A percentile compares a stretch with the other conserved stretches of the same genome.
Evolutionary conservation across 192 early-diverging fungal genomes (phyloP).

Genomic region (Phlyctochytrium bullatum): DNA sequence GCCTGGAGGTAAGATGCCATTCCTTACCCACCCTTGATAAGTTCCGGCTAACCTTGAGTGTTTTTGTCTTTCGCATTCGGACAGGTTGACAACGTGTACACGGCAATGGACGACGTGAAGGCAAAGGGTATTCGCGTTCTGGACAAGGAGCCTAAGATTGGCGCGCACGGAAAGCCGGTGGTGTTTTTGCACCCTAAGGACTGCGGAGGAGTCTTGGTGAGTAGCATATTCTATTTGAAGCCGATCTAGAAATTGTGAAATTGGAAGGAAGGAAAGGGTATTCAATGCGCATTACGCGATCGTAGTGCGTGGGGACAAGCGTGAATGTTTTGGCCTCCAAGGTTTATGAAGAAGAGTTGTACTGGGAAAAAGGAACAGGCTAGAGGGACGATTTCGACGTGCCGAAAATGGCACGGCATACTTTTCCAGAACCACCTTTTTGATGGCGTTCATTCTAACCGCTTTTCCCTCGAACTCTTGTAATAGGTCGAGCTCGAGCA

Average conservation of each 20-base stretch:
- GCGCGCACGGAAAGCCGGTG: conserved; percentile 76
- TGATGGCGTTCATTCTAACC: too few relatives aligned
- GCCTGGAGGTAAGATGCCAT: conserved; percentile 56
- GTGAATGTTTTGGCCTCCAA: too few relatives aligned
- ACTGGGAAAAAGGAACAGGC: too few relatives aligned
- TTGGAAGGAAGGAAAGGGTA: neutral
- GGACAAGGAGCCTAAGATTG: conserved; percentile 73
- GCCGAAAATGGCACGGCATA: too few relatives aligned
- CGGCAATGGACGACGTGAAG: conserved; percentile 66
- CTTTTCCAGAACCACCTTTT: too few relatives aligned
- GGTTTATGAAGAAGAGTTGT: too few relatives aligned
- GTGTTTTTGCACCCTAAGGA: conserved; percentile 82
- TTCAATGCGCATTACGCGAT: neutral
- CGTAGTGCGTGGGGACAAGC: too few relatives aligned
- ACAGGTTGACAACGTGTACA: conserved; percentile 63
- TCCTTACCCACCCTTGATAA: neutral
- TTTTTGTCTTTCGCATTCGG: neutral
- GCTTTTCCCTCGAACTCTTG: too few relatives aligned
- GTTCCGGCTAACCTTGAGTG: neutral
- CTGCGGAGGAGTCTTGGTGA: conserved; percentile 75
- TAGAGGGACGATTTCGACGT: too few relatives aligned
- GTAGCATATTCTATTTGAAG: neutral
- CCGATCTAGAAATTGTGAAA: neutral
- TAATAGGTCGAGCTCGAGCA: too few relatives aligned
- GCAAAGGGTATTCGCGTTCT: conserved; percentile 62